Percentiles rank a stretch among this genome's conserved stretches.
Evolutionary conservation across 2,329 filamentous ascomycete genomes (phyloP).

Genomic region (Cladorrhinum sp.): DNA sequence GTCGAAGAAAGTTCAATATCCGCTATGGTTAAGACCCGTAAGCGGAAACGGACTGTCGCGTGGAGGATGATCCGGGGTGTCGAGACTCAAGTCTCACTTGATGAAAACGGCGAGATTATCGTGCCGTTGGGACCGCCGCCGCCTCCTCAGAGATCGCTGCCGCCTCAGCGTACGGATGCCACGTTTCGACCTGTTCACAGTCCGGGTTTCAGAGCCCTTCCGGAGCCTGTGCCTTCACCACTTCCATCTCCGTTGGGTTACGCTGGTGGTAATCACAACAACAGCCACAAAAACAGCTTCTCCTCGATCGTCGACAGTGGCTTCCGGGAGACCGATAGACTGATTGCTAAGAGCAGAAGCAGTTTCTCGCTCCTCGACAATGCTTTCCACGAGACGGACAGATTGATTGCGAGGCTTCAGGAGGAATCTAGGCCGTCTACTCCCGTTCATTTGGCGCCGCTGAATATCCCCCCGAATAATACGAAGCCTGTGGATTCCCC

Average conservation of each 20-base stretch:
- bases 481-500: not conserved
- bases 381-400: constrained; percentile 24
- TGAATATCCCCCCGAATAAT: not conserved
- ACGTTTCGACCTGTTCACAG: constrained; percentile 1
- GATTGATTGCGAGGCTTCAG: constrained; percentile 19
- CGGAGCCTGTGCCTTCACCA: not conserved
- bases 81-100: constrained; percentile 25
- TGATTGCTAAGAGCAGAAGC: constrained; percentile 15
- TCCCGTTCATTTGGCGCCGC: constrained; percentile 11
- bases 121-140: not conserved
- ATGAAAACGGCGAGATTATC: constrained; percentile 9
- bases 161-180: not conserved
- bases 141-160: not conserved
- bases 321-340: constrained; percentile 24
- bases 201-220: not conserved
- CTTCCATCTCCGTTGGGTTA: not conserved
- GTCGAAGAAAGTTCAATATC: constrained; percentile 41
- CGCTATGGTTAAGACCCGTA: constrained; percentile 48
- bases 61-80: constrained; percentile 44
- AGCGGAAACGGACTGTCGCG: constrained; percentile 39
- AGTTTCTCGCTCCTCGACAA: constrained; percentile 3
- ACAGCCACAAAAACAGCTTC: not conserved
- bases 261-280: not conserved
- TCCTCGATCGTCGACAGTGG: constrained; percentile 10
- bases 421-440: not conserved